Evolutionary conservation across 2,329 filamentous ascomycete species (phyloP), one percentile per base, ranked within the genome.

Genomic region (Phialophora chinensis): DNA sequence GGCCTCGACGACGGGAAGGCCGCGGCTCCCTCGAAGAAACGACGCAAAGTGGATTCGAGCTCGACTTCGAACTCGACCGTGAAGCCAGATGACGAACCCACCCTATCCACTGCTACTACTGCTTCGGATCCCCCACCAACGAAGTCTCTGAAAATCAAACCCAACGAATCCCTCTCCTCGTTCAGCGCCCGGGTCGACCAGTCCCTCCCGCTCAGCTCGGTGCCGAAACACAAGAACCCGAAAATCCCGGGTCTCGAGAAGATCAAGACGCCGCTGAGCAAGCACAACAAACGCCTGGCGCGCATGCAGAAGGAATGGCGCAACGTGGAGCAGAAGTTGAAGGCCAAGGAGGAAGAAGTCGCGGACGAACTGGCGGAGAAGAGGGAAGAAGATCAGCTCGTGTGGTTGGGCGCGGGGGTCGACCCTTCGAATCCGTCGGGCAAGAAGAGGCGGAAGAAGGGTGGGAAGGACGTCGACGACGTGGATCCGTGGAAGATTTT

Each of bases 181-280:
- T 99, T 96, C 75, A 83, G 88, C 7, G 87, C 89, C 11, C 88
- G 93, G 33, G 95, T 99, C 6, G 90, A 98, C 75, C 90, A 91
- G 57, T 88, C 91, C 0, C 83, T 98, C 6, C 94, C 94, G 0
- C 80, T 99, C 0, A 82, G 87, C 7, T 89, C 89, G 0, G 83
- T 97, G 8, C 83, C 87, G 63, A 87, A 84, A 62, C 79, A 68
- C 63, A 75, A 20, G 73, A 77, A 27, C 27, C 3, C 73, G 68
- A 76, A 84, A 14, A 59, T 88, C 86, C 60, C 89, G 87, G 70
- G 88, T 90, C 66, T 85, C 88, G 6, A 66, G 14, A 67, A 67
- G 33, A 44, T 69, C 38, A 87, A 90, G 0, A 74, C 90, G 8
- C 85, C 87, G 69, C 84, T 87, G 60, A 97, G 93, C 5, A 90